phyloP scores from a whole-genome alignment of 2,329 filamentous ascomycete species.

The Uncinocarpus reesii region DNA sequence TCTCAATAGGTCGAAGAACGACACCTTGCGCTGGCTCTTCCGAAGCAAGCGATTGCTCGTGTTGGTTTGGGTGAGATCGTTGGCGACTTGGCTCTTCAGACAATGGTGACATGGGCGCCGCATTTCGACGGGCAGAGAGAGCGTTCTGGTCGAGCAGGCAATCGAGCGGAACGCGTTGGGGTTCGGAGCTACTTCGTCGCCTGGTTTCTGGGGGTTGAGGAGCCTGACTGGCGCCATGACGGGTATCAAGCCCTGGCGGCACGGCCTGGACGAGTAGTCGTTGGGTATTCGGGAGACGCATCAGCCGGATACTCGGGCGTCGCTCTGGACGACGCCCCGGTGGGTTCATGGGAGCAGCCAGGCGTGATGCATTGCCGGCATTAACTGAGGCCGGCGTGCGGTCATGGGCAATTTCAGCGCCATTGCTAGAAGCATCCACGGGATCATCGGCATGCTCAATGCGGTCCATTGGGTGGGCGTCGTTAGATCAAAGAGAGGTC shows the following conservation, averaged over 20 bases:
- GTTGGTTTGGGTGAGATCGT: conserved; percentile 13
- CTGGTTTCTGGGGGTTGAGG: conserved; percentile 24
- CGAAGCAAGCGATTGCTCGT: not conserved
- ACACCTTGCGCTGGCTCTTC: conserved; percentile 1
- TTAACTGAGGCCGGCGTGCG: not conserved
- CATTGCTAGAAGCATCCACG: not conserved
- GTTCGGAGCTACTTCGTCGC: conserved; percentile 35
- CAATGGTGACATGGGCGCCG: conserved; percentile 24
- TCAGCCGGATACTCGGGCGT: conserved; percentile 10
- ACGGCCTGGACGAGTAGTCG: conserved; percentile 12
- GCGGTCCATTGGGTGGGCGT: conserved; percentile 26
- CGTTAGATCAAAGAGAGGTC: not conserved
- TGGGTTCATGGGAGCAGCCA: not conserved
- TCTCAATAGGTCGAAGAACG: conserved; percentile 12
- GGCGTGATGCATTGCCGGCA: not conserved
- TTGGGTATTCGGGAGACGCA: conserved; percentile 19
- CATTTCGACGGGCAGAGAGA: conserved; percentile 19
- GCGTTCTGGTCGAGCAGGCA: conserved; percentile 20
- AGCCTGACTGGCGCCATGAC: conserved; percentile 15
- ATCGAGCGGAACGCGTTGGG: conserved; percentile 29
- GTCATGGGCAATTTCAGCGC: not conserved
- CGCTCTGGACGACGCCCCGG: not conserved
- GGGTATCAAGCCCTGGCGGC: conserved; percentile 8
- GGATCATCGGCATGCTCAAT: conserved; percentile 24
- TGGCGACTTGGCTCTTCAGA: conserved; percentile 26